A percentile compares a stretch with the other conserved stretches of the same genome.
These are phyloP conservation scores for Maudiozyma turicensis DNA, from an alignment of 805 yeast genomes.

Conservation along the genomic window DNA sequence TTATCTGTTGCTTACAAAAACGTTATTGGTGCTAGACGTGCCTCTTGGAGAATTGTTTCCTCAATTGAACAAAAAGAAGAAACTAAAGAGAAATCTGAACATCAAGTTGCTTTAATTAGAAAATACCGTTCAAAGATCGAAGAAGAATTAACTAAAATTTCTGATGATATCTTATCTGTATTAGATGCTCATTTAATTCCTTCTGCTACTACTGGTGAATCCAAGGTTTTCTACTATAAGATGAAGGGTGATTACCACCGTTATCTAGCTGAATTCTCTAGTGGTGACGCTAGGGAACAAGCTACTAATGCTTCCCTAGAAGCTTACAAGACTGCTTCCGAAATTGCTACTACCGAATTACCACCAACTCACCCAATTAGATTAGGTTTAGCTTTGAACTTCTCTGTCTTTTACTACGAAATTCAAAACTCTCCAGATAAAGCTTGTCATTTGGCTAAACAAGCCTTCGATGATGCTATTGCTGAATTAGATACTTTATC, in stretches of 20 bases:
- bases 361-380: slow-evolving; percentile 99
- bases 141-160: slow-evolving; percentile 81
- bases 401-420: slow-evolving; percentile 96
- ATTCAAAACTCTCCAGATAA: slow-evolving; percentile 96
- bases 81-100: slow-evolving; percentile 76
- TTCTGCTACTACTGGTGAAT: slow-evolving; percentile 92
- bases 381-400: slow-evolving; percentile 93
- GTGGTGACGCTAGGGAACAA: slow-evolving; percentile 81
- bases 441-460: slow-evolving; percentile 98
- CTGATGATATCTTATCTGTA: slow-evolving; percentile 86
- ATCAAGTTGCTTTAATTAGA: slow-evolving; percentile 82
- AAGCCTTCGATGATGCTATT: slow-evolving; percentile 98
- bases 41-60: slow-evolving; percentile 98
- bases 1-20: slow-evolving; percentile 96
- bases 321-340: slow-evolving; percentile 92
- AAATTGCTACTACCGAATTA: slow-evolving; percentile 91
- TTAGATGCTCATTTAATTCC: slow-evolving; percentile 86
- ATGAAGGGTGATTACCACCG: slow-evolving; percentile 99
- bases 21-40: slow-evolving; percentile 98
- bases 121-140: slow-evolving; percentile 94
- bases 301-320: slow-evolving; percentile 89
- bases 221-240: slow-evolving; percentile 95
- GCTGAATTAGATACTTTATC: slow-evolving; percentile 96
- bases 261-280: slow-evolving; percentile 94
- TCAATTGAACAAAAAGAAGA: slow-evolving; percentile 98